Conservation (phyloP, 495 filamentous ascomycete genomes). For the Trichocladium uniseriatum region DNA sequence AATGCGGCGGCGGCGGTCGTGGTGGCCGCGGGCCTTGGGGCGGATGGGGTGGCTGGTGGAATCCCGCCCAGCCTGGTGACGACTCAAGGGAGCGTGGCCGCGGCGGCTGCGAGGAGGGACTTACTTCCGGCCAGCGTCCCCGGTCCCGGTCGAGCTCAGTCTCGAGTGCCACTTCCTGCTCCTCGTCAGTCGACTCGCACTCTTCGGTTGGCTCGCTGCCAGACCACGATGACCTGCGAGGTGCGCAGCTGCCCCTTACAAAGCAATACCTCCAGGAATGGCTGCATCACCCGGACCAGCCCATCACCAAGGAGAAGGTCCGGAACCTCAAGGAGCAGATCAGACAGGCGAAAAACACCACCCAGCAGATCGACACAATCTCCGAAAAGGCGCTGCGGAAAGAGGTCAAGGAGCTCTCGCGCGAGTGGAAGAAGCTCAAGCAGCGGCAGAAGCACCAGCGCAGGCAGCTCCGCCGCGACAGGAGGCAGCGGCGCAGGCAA, state of each 20-base stretch:
- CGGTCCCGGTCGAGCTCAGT: constrained; percentile 14
- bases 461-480: constrained; percentile 21
- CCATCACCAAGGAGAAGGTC: constrained; percentile 35
- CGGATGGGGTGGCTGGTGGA: neutral
- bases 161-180: constrained; percentile 18
- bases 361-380: constrained; percentile 6
- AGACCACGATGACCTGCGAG: constrained; percentile 36
- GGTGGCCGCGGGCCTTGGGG: constrained; percentile 3
- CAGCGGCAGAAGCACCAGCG: constrained; percentile 27
- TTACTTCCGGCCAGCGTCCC: neutral
- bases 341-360: constrained; percentile 28
- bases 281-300: constrained; percentile 35
- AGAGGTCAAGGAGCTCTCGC: constrained; percentile 32
- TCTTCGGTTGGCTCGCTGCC: constrained; percentile 39
- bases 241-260: constrained; percentile 32
- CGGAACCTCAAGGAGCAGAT: constrained; percentile 29
- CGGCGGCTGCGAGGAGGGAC: constrained; percentile 3
- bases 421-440: constrained; percentile 35
- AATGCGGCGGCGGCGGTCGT: constrained; percentile 1
- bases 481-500: constrained; percentile 17
- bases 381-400: constrained; percentile 25
- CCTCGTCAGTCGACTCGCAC: constrained; percentile 26
- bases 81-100: neutral
- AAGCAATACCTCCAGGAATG: constrained; percentile 30
- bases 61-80: neutral